Percentiles rank a stretch among this genome's conserved stretches.
phyloP scores from a whole-genome alignment of 108 stramenopile genomes.

The Aureococcus anophagefferens region DNA sequence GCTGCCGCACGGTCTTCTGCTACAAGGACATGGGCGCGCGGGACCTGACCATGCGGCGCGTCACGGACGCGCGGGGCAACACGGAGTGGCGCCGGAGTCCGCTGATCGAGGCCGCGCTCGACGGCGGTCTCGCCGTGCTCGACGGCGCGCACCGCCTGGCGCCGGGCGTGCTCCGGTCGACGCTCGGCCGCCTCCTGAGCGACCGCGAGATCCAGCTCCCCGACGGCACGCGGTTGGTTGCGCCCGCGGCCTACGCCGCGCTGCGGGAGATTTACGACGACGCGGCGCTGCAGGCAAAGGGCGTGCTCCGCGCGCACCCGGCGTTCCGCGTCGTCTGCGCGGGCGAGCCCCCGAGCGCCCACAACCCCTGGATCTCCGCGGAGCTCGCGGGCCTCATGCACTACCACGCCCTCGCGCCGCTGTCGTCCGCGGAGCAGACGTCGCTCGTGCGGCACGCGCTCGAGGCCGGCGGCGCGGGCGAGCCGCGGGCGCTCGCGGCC shows the following conservation, averaged over 20 bases:
- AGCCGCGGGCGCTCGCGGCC: too few species aligned
- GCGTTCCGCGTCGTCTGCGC: slow-evolving; percentile 27
- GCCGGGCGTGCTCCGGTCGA: slow-evolving; percentile 38
- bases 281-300: slow-evolving; percentile 40
- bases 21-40: slow-evolving; percentile 62
- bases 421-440: too few species aligned
- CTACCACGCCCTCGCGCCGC: background rate
- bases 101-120: slow-evolving; percentile 51
- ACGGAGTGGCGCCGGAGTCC: slow-evolving; percentile 68
- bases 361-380: background rate
- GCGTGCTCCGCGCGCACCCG: slow-evolving; percentile 50
- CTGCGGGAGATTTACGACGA: too few species aligned
- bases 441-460: too few species aligned
- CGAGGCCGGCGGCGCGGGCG: too few species aligned
- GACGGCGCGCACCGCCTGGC: slow-evolving; percentile 72
- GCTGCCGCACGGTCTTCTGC: too few species aligned
- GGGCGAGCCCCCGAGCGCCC: background rate
- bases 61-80: slow-evolving; percentile 44
- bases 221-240: slow-evolving; percentile 44
- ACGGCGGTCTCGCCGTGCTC: slow-evolving; percentile 48
- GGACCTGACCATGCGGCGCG: slow-evolving; percentile 61
- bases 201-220: slow-evolving; percentile 49
- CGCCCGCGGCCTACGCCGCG: slow-evolving; percentile 22
- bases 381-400: background rate
- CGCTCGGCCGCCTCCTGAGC: slow-evolving; percentile 7